phyloP scores from a whole-genome alignment of 306 rosid genomes.

The Prunus persica region Prunus_persica_NCBIv2 NC_034014.1:8461501-8462000 shows the following conservation, averaged over 20 bases:
- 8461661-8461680: background rate
- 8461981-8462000: slow-evolving; percentile 90
- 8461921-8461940: background rate
- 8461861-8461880: background rate
- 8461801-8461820: background rate
- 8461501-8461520: background rate
- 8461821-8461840: background rate
- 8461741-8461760: background rate
- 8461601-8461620: too few species aligned
- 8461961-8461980: slow-evolving; percentile 91
- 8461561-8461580: too few species aligned
- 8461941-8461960: slow-evolving; percentile 3
- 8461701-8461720: too few species aligned
- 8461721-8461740: too few species aligned
- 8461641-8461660: too few species aligned
- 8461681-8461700: background rate
- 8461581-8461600: too few species aligned
- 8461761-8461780: background rate
- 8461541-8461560: too few species aligned
- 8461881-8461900: background rate
- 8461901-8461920: slow-evolving; percentile 9
- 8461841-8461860: background rate
- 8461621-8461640: too few species aligned
- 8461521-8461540: too few species aligned
- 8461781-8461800: background rate